Evolutionary conservation across 1,284 basidiomycete genomes (phyloP), one percentile per base, ranked within the genome.

Genomic region (Ustilago lituana): DNA sequence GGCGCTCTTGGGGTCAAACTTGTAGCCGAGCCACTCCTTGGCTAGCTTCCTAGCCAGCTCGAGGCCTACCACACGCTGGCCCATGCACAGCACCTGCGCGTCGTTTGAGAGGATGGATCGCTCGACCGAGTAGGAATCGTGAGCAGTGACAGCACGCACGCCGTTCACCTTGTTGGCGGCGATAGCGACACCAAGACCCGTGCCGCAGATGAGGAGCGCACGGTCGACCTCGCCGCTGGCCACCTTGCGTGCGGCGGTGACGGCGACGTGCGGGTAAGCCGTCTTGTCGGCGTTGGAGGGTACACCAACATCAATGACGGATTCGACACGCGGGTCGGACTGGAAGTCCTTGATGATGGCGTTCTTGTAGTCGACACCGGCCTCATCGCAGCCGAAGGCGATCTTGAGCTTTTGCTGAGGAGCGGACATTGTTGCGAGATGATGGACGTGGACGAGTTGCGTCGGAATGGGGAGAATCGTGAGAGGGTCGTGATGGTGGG

Each of bases 61-160:
- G 31, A 84, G 70, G 11, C 84, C 84, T 26, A 85, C 79, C 19
- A 85, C 84, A 15, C 84, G 68, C 68, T 84, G 84, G 27, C 84
- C 84, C 54, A 85, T 79, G 76, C 83, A 84, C 7, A 85, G 77
- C 20, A 85, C 81, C 71, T 85, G 84, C 22, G 82, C 83, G 63
- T 85, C 80, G 68, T 85, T 85, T 41, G 80, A 82, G 38, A 84
- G 81, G 46, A 85, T 74, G 20, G 83, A 72, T 11, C 84, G 74
- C 67, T 85, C 84, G 47, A 85, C 84, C 29, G 81, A 83, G 78
- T 84, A 85, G 2, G 79, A 78, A 64, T 85, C 84, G 76, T 84
- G 84, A 0, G 83, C 83, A 23, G 82, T 83, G 11, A 81, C 82
- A 29, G 82, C 82, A 29, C 84, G 76, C 45, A 84, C 81, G 20